These are phyloP conservation scores for Vicia villosa DNA, from an alignment of 306 rosid species.

Conservation along the genomic window DNA sequence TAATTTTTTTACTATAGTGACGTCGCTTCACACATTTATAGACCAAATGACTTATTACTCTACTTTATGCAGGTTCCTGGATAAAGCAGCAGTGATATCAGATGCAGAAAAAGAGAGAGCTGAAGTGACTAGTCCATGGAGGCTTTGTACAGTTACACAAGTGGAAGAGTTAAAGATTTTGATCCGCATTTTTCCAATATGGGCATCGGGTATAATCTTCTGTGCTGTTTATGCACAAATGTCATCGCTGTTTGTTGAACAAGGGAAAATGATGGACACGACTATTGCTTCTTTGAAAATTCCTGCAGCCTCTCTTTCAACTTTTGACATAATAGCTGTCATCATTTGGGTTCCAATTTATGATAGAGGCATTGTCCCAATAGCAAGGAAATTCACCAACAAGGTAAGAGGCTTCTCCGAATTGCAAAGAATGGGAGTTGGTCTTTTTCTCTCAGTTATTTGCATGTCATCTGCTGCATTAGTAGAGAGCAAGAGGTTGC, in stretches of 20 bases:
- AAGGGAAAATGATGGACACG: constrained; percentile 79
- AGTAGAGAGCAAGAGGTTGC: constrained; percentile 64
- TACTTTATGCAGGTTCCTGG: constrained; percentile 60
- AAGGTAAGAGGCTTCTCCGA: constrained; percentile 79
- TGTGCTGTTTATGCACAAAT: constrained; percentile 84
- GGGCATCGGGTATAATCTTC: constrained; percentile 88
- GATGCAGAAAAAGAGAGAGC: constrained; percentile 44
- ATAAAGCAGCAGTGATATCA: constrained; percentile 78
- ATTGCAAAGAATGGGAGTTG: constrained; percentile 89
- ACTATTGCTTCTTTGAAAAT: constrained; percentile 62
- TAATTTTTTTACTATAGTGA: not conserved
- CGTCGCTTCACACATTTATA: not conserved
- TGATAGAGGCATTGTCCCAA: constrained; percentile 66
- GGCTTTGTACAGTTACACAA: constrained; percentile 81
- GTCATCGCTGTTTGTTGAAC: constrained; percentile 84
- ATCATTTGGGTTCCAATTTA: constrained; percentile 80
- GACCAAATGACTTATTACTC: not conserved
- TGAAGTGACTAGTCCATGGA: constrained; percentile 65
- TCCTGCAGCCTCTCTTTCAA: constrained; percentile 87
- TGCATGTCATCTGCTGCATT: constrained; percentile 86
- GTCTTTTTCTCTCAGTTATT: constrained; percentile 68
- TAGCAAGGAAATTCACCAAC: constrained; percentile 70
- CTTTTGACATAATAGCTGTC: constrained; percentile 63
- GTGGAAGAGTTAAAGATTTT: constrained; percentile 82
- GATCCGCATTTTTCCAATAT: constrained; percentile 83